Evolutionary conservation across 495 filamentous ascomycete genomes (phyloP).

Genomic region (Parathielavia appendiculata): DNA sequence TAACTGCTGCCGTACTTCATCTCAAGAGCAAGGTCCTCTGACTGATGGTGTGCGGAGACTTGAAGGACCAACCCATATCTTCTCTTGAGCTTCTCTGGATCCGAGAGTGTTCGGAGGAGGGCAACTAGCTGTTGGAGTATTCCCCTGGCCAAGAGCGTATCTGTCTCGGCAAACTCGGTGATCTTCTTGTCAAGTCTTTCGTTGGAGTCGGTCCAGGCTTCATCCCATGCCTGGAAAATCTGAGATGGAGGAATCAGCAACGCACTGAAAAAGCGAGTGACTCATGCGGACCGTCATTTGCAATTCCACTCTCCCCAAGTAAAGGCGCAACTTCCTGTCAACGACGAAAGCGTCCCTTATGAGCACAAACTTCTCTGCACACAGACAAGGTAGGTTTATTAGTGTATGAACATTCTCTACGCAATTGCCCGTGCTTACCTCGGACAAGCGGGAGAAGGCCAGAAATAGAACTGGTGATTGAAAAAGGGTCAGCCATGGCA

Average conservation of each 20-base stretch:
- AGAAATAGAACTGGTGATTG: not conserved
- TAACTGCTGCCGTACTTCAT: slow-evolving; percentile 5
- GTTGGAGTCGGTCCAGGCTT: not conserved
- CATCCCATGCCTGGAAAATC: slow-evolving; percentile 9
- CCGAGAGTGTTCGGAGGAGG: slow-evolving; percentile 4
- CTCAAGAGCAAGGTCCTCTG: slow-evolving; percentile 3
- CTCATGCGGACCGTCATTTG: not conserved
- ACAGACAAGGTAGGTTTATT: not conserved
- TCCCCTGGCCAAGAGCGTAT: slow-evolving; percentile 2
- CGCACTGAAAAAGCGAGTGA: not conserved
- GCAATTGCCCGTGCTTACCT: not conserved
- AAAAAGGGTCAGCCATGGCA: not conserved
- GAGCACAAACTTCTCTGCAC: slow-evolving; percentile 8
- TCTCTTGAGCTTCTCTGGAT: slow-evolving; percentile 9
- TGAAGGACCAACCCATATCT: slow-evolving; percentile 5
- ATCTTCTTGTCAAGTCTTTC: slow-evolving; percentile 4
- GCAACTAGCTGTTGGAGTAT: slow-evolving; percentile 9
- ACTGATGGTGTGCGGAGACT: not conserved
- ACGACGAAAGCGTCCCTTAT: slow-evolving; percentile 1
- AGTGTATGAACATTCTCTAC: not conserved
- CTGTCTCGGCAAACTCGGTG: not conserved
- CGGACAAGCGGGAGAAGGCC: slow-evolving; percentile 6
- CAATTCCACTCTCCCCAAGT: slow-evolving; percentile 5
- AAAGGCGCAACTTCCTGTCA: not conserved
- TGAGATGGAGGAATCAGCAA: not conserved